Evolutionary conservation across 2,329 filamentous ascomycete species (phyloP).

Genomic region (Domatiomyces catenatus): DNA sequence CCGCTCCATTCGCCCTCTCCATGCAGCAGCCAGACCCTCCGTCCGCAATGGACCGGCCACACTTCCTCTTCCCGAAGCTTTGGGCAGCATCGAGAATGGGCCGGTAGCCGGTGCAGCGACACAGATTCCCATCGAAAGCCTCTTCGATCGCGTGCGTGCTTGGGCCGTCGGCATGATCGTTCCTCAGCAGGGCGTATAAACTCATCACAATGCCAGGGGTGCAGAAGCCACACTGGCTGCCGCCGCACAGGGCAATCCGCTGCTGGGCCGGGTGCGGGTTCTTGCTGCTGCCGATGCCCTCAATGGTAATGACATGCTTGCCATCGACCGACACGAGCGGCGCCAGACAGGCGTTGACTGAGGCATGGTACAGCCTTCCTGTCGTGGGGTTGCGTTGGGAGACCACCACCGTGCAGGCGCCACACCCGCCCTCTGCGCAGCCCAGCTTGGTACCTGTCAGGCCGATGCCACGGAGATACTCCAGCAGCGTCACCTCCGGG

Average conservation of each 20-base stretch:
- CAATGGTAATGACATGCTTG: conserved; percentile 95
- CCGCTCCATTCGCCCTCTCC: conserved; percentile 42
- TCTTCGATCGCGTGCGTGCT: conserved; percentile 78
- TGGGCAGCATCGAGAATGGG: conserved; percentile 90
- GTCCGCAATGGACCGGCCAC: conserved; percentile 41
- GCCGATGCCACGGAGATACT: conserved; percentile 84
- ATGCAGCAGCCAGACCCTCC: conserved; percentile 57
- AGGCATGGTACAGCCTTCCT: conserved; percentile 85
- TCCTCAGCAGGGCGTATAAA: conserved; percentile 79
- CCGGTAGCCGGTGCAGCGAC: conserved; percentile 86
- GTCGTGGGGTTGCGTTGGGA: conserved; percentile 90
- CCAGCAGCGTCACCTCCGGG: conserved; percentile 78
- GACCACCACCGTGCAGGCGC: conserved; percentile 85
- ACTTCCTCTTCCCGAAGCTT: conserved; percentile 53
- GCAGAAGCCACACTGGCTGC: conserved; percentile 90
- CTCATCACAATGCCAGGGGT: conserved; percentile 98
- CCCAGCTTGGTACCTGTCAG: conserved; percentile 92
- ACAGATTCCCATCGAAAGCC: conserved; percentile 92
- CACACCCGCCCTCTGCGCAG: conserved; percentile 91
- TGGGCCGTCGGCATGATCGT: conserved; percentile 42
- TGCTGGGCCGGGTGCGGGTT: conserved; percentile 81
- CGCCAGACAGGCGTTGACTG: conserved; percentile 88
- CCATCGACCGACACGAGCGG: conserved; percentile 86
- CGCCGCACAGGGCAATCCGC: conserved; percentile 76
- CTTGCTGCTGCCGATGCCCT: conserved; percentile 82